Conservation (phyloP, 208 protist genomes). For the Pavlovales sp. region DNA sequence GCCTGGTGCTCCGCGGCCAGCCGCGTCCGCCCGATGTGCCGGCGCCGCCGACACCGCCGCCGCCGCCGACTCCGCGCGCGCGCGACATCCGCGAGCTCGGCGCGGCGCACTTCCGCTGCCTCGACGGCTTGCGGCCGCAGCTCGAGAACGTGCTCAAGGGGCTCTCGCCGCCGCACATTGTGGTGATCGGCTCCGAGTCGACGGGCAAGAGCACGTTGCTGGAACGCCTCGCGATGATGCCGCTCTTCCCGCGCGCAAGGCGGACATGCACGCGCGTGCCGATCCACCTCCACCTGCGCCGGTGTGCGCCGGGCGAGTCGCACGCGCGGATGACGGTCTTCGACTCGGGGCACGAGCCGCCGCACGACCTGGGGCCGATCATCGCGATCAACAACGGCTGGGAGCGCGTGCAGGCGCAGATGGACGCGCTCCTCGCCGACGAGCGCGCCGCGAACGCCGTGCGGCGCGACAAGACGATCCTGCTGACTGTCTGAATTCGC, state of each 20-base stretch:
- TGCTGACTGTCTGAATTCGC: neutral
- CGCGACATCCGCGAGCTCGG: no score
- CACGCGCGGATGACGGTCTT: neutral
- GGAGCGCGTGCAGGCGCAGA: neutral
- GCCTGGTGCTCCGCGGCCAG: no score
- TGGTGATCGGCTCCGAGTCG: neutral
- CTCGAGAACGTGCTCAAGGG: neutral
- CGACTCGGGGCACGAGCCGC: neutral
- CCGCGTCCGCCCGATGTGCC: no score
- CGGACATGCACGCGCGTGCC: neutral
- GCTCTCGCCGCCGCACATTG: neutral
- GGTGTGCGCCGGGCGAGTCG: neutral
- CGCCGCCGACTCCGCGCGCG: no score
- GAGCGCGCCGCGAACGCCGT: neutral
- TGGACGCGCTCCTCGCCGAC: neutral
- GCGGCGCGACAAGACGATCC: neutral
- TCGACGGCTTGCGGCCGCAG: neutral
- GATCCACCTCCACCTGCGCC: neutral
- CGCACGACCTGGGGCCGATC: neutral
- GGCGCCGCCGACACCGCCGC: no score
- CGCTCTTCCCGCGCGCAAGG: neutral
- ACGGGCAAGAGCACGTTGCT: neutral
- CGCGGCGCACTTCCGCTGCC: neutral
- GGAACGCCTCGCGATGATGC: neutral
- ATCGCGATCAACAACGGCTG: neutral